Base-by-base conservation (phyloP, 2,329 filamentous ascomycete species). In the Xylogone sp. region DNA sequence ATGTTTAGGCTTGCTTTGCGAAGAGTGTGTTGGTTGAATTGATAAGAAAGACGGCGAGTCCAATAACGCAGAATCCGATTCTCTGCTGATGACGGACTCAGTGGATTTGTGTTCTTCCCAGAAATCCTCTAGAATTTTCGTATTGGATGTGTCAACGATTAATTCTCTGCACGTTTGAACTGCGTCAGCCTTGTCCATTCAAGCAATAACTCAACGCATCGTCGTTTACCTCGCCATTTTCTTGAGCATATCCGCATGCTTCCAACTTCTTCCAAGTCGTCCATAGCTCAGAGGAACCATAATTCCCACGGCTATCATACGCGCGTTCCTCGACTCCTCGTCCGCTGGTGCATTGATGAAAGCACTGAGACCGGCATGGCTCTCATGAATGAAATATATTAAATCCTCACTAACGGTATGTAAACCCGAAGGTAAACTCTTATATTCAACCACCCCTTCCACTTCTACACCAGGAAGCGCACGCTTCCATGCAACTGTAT, bases 371-470 rank as follows among this genome's bases (percentile, higher is more conserved):
- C 94, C 94, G 4, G 91, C 92, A 72, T 91, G 86, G 45, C 82
- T 75, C 54, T 83, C 86, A 65, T 97, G 91, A 43, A 96, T 85
- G 68, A 97, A 99, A 75, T 97, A 99, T 63, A 91, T 89, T 48
- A 97, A 76, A 69, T 99, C 94, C 59, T 92, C 84, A 27, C 86
- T 77, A 19, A 97, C 90, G 52, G 90, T 88, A 71, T 99, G 94
- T 46, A 97, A 71, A 21, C 94, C 94, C 0, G 93, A 97, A 2
- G 94, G 94, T 45, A 99, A 79, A 55, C 90, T 95, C 72, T 97
- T 97, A 79, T 91, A 99, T 71, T 99, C 94, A 63, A 97, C 90
- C 21, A 88, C 84, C 50, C 90, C 90, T 60, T 96, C 89, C 46
- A 97, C 80, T 69, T 81, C 77, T 71, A 93, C 78, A 46, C 82